Conservation (phyloP, 1,284 basidiomycete genomes). For the Papiliotrema flavescens region DNA sequence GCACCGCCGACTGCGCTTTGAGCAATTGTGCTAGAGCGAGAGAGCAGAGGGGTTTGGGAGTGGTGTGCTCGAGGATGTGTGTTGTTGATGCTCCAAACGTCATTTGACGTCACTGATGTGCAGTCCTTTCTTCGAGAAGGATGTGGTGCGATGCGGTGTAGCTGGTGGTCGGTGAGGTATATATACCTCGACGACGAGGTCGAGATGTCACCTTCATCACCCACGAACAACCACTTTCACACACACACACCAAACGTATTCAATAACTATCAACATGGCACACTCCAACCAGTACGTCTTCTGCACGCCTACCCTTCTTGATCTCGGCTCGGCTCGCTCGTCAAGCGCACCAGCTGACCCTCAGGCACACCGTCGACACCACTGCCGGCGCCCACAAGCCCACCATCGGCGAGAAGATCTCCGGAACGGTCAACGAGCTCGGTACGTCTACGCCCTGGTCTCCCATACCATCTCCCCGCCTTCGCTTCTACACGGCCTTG, state of each 20-base stretch:
- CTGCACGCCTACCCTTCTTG: not conserved
- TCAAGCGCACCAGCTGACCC: not conserved
- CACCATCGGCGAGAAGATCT: conserved; percentile 20
- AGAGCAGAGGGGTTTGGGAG: not conserved
- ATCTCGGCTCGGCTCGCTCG: not conserved
- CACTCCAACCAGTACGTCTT: conserved; percentile 3
- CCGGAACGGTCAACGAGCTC: conserved; percentile 13
- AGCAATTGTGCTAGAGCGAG: no score
- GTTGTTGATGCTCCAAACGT: not conserved
- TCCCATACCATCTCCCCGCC: not conserved
- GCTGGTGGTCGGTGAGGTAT: not conserved
- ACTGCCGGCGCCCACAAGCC: conserved; percentile 13
- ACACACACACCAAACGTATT: not conserved
- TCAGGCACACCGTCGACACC: conserved; percentile 3
- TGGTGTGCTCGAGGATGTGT: not conserved
- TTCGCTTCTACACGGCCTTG: not conserved
- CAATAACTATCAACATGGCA: not conserved
- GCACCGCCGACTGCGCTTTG: no score
- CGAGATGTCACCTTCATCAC: not conserved
- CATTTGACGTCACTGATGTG: not conserved
- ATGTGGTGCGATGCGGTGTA: not conserved
- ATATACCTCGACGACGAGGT: not conserved
- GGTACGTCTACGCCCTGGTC: conserved; percentile 6
- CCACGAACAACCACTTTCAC: not conserved
- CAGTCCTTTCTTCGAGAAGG: not conserved